Base-by-base conservation (phyloP, 768 basidiomycete species). In the Suillus lakei region DNA sequence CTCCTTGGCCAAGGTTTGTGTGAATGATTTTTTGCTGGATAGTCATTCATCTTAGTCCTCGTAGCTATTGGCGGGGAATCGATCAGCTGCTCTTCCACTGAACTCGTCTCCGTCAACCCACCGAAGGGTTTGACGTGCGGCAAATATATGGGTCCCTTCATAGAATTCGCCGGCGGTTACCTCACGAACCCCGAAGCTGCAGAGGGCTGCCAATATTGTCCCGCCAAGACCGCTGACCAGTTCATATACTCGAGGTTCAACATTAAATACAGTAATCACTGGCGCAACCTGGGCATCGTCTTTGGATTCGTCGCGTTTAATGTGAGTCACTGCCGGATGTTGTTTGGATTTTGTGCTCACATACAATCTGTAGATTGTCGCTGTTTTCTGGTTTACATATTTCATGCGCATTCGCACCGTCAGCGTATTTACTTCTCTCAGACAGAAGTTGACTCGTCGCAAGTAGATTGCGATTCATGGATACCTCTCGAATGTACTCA, bases 71-170 rank as follows among this genome's bases (percentile, higher is more conserved):
- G 87, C 0, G 78, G 76, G 7, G 74, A 81, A 53, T 66, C 74
- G 1, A 80, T 91, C 51, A 78, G 74, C 16, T 95, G 94, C 73
- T 75, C 88, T 0, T n/a, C 75, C 0, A 75, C 80, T 60, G 94
- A 96, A 73, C 79, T 86, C 16, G 84, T 88, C 3, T 80, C 79
- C 1, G 71, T 96, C 67, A 71, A 72, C 2, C 82, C 85, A 3
- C 83, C 85, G 2, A 66, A 72, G 0, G 84, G 83, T 3, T 77
- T 77, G 65, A 80, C 84, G 0, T 89, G 87, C 72, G 73, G 69
- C 16, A 69, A 76, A 16, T 89, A 85, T 74, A 73, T 86, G 59
- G 61, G 67, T 2, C 63, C 77, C 7, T 89, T 79, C 71, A 80
- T 86, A 46, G 36, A 65, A 12, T 56, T 61, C 12, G 68, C 76